Evolutionary conservation across 768 basidiomycete genomes (phyloP), one percentile per base, ranked within the genome.

Genomic region (Suillus paluster): DNA sequence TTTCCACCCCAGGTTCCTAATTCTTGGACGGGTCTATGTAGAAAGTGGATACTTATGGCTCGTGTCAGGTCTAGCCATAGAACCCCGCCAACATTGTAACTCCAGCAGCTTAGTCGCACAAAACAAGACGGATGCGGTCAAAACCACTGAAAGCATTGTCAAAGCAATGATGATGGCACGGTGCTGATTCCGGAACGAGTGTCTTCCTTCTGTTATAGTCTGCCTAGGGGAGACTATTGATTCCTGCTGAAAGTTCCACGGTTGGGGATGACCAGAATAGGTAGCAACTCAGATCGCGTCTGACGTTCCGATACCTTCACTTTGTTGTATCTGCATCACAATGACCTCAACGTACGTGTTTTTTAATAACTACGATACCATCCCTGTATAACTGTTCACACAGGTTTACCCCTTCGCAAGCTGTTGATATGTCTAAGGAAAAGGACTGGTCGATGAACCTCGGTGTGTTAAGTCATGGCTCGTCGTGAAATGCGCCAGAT

Each of bases 371-470:
- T 9, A 10, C 27, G 25, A 19, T 5, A 12, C 23, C 25, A 19
- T 55, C 17, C 17, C 15, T 38, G 46, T 23, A 56, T 17, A 33
- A 33, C 11, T 36, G n/a, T n/a, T 53, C 25, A 55, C 39, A 15
- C 23, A 90, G 90, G 34, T 89, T 87, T 69, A 87, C 84, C 41
- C 86, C 84, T 52, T 80, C 83, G 36, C 72, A 80, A 62, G 73
- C 72, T 27, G 68, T 91, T 56, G 87, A 91, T 70, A 76, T 82
- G 78, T 75, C 84, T 67, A 89, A 87, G 64, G 90, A 91, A 70
- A 86, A 81, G 65, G 87, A 91, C 64, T 93, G 91, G 91, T 75
- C 89, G 34, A 76, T 84, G 63, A 82, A 81, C 66, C 77, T 92
- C 21, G 91, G 91, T 87, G 56, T 30, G 80, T 70, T 11, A 59